Conservation (phyloP, 768 basidiomycete genomes). For the Sporobolomyces roseus region DNA sequence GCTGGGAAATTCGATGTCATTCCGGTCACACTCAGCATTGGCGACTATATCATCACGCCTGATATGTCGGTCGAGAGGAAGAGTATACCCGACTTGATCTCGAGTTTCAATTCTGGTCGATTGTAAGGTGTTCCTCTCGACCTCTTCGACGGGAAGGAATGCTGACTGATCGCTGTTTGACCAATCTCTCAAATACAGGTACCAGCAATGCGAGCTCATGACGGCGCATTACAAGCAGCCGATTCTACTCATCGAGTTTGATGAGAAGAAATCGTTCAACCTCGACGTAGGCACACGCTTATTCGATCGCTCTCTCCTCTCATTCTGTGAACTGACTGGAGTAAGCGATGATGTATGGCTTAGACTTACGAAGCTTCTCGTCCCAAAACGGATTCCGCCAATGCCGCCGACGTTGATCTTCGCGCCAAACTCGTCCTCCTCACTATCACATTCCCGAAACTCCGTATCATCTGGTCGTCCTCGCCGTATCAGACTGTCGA, state of each 20-base stretch:
- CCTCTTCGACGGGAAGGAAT: too few species aligned
- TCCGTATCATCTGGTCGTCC: conserved; percentile 95
- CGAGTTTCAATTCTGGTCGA: conserved; percentile 87
- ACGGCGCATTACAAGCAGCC: conserved; percentile 92
- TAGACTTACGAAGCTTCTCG: conserved; percentile 35
- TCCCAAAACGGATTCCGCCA: conserved; percentile 8
- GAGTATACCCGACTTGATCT: conserved; percentile 84
- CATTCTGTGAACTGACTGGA: background rate
- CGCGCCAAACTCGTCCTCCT: conserved; percentile 92
- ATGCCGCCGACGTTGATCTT: conserved; percentile 52
- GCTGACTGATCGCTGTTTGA: too few species aligned
- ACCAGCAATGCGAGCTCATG: conserved; percentile 96
- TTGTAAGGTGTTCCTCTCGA: conserved; percentile 68
- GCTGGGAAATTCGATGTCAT: conserved; percentile 71
- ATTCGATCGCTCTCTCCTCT: background rate
- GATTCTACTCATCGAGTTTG: conserved; percentile 89
- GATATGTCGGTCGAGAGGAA: conserved; percentile 96
- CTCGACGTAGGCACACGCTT: conserved; percentile 61
- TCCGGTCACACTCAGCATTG: conserved; percentile 89
- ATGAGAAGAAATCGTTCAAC: conserved; percentile 92
- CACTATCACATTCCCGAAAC: conserved; percentile 79
- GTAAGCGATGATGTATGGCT: background rate
- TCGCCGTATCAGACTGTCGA: conserved; percentile 87
- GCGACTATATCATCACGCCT: conserved; percentile 91
- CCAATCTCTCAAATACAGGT: conserved; percentile 56